Evolutionary conservation across 129 eudicot genomes (phyloP).

Genomic region (Pseudognaphalium luteoalbum): DNA sequence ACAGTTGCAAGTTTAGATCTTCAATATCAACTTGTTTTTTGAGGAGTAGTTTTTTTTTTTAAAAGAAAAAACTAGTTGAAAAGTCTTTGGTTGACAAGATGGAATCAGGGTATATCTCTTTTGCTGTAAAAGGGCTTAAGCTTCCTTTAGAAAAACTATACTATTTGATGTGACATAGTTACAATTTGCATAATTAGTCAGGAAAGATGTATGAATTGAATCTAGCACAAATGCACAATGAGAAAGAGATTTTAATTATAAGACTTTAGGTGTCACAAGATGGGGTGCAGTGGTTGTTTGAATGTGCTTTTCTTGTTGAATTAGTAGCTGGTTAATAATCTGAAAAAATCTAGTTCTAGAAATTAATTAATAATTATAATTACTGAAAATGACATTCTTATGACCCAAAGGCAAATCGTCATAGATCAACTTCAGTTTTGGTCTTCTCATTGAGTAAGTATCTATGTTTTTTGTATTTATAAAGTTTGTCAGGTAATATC

Average conservation of each 20-base stretch:
- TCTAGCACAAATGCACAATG: neutral
- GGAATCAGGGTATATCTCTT: neutral
- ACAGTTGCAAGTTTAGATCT: conserved; percentile 7
- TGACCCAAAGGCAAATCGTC: neutral
- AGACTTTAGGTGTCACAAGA: neutral
- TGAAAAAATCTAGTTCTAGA: neutral
- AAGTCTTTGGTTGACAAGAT: neutral
- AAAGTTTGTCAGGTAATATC: too few relatives aligned
- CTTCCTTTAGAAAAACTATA: neutral
- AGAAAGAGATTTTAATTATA: too few relatives aligned
- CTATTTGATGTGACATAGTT: neutral
- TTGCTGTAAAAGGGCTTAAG: neutral
- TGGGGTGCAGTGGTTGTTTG: neutral
- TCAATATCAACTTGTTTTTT: conserved; percentile 1
- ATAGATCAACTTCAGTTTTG: neutral
- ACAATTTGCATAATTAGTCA: neutral
- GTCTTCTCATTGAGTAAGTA: neutral
- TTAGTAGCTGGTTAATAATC: neutral
- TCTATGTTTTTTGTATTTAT: too few relatives aligned
- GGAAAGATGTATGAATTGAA: neutral
- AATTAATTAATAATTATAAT: neutral
- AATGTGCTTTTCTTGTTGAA: neutral
- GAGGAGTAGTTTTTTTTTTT: neutral
- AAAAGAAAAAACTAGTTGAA: neutral
- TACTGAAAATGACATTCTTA: neutral